Evolutionary conservation across 164 flowering plant species (phyloP).

Genomic region (Kingdonia uniflora): DNA sequence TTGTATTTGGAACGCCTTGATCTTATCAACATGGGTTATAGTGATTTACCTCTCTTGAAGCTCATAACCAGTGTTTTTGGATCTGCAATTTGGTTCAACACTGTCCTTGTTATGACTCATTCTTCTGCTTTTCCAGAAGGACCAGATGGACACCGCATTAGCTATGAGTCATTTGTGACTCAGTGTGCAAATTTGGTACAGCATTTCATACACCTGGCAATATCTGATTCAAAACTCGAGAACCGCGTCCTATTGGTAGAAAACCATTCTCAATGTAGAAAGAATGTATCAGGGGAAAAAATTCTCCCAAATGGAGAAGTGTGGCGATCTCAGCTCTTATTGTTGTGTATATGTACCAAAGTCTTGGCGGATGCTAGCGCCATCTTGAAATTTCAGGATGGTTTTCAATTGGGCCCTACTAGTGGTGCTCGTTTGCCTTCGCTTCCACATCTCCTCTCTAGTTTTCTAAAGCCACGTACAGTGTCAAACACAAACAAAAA

Average conservation of each 20-base stretch:
- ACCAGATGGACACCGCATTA: slow-evolving; percentile 56
- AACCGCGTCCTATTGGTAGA: slow-evolving; percentile 82
- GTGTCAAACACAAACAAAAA: slow-evolving; percentile 15
- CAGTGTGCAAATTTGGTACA: slow-evolving; percentile 61
- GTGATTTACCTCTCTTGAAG: slow-evolving; percentile 73
- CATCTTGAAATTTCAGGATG: slow-evolving; percentile 48
- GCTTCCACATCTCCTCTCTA: slow-evolving; percentile 85
- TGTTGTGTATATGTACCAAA: slow-evolving; percentile 68
- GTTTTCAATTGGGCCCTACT: slow-evolving; percentile 48
- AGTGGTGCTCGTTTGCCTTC: slow-evolving; percentile 50
- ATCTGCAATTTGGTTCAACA: slow-evolving; percentile 81
- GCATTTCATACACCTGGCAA: slow-evolving; percentile 59
- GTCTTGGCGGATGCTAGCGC: slow-evolving; percentile 67
- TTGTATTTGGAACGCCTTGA: slow-evolving; percentile 89
- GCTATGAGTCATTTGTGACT: slow-evolving; percentile 55
- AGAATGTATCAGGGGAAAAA: slow-evolving; percentile 51
- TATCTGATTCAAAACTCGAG: slow-evolving; percentile 60
- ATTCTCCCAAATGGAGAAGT: slow-evolving; percentile 82
- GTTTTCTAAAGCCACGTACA: slow-evolving; percentile 51
- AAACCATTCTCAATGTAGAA: slow-evolving; percentile 68
- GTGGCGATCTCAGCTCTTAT: slow-evolving; percentile 71
- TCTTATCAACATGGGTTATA: slow-evolving; percentile 44
- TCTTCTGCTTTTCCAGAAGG: slow-evolving; percentile 72
- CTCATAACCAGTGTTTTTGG: slow-evolving; percentile 83
- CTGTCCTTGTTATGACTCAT: slow-evolving; percentile 88